phyloP scores from a whole-genome alignment of 148 eudicot species.

The Heliosperma pusillum region DNA sequence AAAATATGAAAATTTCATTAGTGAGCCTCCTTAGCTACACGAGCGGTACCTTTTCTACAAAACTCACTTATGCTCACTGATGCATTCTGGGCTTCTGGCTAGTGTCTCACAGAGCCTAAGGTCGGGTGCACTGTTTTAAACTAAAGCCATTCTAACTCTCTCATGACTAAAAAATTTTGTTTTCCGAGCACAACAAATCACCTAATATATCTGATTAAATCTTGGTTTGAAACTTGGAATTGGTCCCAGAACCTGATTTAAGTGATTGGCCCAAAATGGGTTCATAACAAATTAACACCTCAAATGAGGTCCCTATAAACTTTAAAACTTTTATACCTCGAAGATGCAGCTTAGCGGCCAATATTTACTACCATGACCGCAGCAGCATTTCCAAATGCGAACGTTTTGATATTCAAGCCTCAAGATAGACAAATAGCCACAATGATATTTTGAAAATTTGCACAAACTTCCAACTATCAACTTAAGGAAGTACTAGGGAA shows the following conservation, averaged over 20 bases:
- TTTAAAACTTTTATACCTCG: neutral
- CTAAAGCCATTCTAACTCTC: neutral
- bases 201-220: neutral
- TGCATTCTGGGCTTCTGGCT: too few species aligned
- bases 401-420: neutral
- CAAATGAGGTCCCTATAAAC: too few species aligned
- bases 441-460: neutral
- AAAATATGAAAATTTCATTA: too few species aligned
- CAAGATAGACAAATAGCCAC: too few species aligned
- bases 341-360: neutral
- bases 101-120: too few species aligned
- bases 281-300: too few species aligned
- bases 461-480: neutral
- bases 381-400: neutral
- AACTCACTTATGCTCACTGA: too few species aligned
- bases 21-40: too few species aligned
- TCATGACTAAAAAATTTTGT: neutral
- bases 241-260: too few species aligned
- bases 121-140: too few species aligned
- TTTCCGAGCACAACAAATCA: neutral
- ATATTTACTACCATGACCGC: neutral
- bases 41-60: too few species aligned
- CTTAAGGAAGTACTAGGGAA: neutral
- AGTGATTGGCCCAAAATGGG: neutral
- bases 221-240: too few species aligned